Conservation (phyloP, 208 protist species). For the Trypanosoma melophagium region DNA sequence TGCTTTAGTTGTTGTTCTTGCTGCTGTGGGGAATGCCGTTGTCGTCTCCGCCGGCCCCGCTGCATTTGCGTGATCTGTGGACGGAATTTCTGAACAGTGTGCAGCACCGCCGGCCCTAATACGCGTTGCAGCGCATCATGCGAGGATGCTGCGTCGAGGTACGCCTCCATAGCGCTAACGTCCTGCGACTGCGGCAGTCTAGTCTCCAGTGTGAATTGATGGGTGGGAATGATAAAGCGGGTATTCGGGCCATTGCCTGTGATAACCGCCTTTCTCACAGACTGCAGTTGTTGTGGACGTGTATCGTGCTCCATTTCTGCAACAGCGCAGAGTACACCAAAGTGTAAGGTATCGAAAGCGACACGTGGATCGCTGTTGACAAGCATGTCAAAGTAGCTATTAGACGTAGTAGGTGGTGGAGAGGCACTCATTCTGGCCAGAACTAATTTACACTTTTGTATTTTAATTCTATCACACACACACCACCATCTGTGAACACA, state of each 20-base stretch:
- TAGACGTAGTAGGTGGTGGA: neutral
- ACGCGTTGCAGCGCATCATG: neutral
- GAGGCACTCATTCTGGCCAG: too few species aligned
- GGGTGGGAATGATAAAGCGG: conserved; percentile 15
- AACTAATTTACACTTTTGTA: too few species aligned
- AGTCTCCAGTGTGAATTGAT: conserved; percentile 12
- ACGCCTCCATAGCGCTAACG: neutral
- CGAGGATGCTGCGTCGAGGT: neutral
- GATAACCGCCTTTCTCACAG: neutral
- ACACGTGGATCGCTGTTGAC: conserved; percentile 73
- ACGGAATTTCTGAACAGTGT: conserved; percentile 22
- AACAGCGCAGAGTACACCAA: conserved; percentile 43
- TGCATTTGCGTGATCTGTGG: conserved; percentile 1
- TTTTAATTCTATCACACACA: too few species aligned
- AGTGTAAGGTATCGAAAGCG: conserved; percentile 68
- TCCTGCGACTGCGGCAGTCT: conserved; percentile 19
- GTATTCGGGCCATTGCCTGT: conserved; percentile 6
- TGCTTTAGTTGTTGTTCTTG: neutral
- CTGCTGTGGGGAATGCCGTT: too few species aligned
- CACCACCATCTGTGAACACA: too few species aligned
- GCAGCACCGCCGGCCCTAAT: conserved; percentile 20
- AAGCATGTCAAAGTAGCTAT: conserved; percentile 49
- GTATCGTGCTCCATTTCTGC: conserved; percentile 19
- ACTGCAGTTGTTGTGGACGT: neutral
- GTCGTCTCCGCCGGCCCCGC: too few species aligned